These are phyloP conservation scores for Pelargonium myrrhifolium DNA, from an alignment of 441 rosid species.

Conservation along the genomic window DNA sequence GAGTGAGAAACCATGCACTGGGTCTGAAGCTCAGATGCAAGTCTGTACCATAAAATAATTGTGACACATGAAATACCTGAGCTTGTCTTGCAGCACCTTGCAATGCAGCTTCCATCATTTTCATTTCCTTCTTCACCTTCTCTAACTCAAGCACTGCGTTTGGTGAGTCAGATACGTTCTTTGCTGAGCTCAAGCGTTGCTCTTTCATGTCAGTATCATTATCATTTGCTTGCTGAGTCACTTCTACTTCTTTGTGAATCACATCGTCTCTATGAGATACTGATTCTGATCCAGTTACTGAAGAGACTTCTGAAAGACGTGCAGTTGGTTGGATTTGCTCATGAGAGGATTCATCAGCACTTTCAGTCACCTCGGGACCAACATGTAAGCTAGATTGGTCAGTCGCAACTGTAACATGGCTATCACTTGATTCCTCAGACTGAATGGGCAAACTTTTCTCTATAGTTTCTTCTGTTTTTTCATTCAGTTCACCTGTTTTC, in stretches of 20 bases:
- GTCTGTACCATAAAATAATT: constrained; percentile 8
- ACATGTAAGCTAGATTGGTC: constrained; percentile 35
- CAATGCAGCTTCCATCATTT: constrained; percentile 90
- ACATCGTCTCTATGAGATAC: constrained; percentile 31
- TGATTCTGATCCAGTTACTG: constrained; percentile 35
- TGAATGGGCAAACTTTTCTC: constrained; percentile 31
- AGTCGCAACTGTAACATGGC: constrained; percentile 24
- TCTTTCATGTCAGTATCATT: constrained; percentile 29
- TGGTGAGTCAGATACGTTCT: constrained; percentile 35
- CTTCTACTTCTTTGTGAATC: constrained; percentile 21
- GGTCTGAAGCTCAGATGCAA: constrained; percentile 3
- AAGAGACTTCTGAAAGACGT: constrained; percentile 36
- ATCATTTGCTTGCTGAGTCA: constrained; percentile 31
- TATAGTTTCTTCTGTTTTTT: constrained; percentile 29
- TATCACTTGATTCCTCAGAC: constrained; percentile 32
- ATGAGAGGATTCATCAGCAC: constrained; percentile 29
- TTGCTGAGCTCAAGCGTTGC: constrained; percentile 39
- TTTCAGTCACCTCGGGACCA: constrained; percentile 26
- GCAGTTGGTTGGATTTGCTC: constrained; percentile 19
- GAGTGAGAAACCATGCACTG: constrained; percentile 1
- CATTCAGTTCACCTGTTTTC: constrained; percentile 29
- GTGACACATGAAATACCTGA: constrained; percentile 51
- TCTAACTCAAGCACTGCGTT: constrained; percentile 53
- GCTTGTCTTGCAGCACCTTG: constrained; percentile 99
- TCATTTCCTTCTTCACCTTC: constrained; percentile 74